A percentile compares a stretch with the other conserved stretches of the same genome.
These are phyloP conservation scores for Xerocomellus chrysenteron DNA, from an alignment of 768 basidiomycete genomes.

Conservation along the genomic window DNA sequence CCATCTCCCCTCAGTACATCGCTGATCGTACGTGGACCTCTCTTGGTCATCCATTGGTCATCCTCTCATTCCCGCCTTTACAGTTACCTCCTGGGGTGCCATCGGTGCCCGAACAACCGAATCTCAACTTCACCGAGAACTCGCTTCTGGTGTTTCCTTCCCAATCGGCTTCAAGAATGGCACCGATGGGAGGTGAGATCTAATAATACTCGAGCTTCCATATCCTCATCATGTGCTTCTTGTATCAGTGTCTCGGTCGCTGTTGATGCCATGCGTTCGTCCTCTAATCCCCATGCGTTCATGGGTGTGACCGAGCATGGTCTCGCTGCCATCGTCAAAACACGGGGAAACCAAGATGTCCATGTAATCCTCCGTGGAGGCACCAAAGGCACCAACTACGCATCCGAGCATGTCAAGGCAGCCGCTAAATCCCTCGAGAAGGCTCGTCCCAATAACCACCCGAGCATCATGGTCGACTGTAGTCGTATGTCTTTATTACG, in stretches of 20 bases:
- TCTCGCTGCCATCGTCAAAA: conserved; percentile 94
- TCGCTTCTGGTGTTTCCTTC: conserved; percentile 95
- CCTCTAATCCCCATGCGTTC: conserved; percentile 92
- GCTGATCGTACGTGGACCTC: conserved; percentile 56
- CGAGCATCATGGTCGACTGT: conserved; percentile 88
- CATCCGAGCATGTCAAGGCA: conserved; percentile 64
- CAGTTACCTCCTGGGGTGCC: conserved; percentile 87
- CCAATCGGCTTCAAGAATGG: conserved; percentile 99
- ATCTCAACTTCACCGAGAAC: conserved; percentile 94
- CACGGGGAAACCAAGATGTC: conserved; percentile 79
- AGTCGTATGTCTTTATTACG: conserved; percentile 51
- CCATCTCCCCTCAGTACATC: conserved; percentile 80
- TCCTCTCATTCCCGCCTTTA: background rate
- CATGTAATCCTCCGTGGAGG: conserved; percentile 97
- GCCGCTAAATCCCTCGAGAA: conserved; percentile 66
- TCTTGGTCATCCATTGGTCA: background rate
- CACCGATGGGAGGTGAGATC: conserved; percentile 78
- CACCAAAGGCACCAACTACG: conserved; percentile 87
- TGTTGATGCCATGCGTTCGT: conserved; percentile 93
- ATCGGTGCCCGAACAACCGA: conserved; percentile 98
- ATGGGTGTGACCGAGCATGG: conserved; percentile 89
- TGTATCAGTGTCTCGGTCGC: conserved; percentile 70
- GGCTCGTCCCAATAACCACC: conserved; percentile 48
- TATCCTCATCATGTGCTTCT: conserved; percentile 3
- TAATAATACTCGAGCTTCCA: background rate